Evolutionary conservation across 1,139 yeast genomes (phyloP).

Genomic region (Trichomonascaceae sp.): DNA sequence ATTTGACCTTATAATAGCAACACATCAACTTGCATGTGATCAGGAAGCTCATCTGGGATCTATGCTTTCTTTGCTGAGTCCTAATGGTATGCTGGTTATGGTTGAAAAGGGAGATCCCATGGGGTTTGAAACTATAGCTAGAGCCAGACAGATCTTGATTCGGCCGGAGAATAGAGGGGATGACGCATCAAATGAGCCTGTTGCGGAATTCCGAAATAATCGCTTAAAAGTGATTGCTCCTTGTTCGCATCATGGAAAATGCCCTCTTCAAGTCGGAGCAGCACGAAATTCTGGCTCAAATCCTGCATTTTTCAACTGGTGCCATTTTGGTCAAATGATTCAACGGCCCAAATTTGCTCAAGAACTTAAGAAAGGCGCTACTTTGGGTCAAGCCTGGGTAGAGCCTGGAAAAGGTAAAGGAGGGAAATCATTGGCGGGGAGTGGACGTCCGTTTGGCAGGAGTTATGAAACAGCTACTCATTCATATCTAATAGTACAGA

Average conservation of each 20-base stretch:
- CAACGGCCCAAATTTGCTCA: conserved; percentile 70
- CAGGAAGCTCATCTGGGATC: conserved; percentile 65
- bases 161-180: conserved; percentile 58
- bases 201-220: conserved; percentile 30
- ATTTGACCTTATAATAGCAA: conserved; percentile 81
- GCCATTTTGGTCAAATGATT: conserved; percentile 68
- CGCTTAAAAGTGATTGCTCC: conserved; percentile 61
- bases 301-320: conserved; percentile 47
- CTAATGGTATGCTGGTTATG: conserved; percentile 71
- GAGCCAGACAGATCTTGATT: conserved; percentile 83
- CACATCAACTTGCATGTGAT: conserved; percentile 73
- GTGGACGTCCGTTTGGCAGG: conserved; percentile 70
- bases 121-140: conserved; percentile 82
- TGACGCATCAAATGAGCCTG: conserved; percentile 38
- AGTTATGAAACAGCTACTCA: conserved; percentile 69
- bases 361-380: conserved; percentile 78
- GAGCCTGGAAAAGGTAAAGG: conserved; percentile 29
- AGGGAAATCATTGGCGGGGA: conserved; percentile 48
- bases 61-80: conserved; percentile 56
- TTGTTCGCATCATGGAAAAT: conserved; percentile 79
- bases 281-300: conserved; percentile 55
- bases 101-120: conserved; percentile 85
- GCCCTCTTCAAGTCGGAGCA: conserved; percentile 81
- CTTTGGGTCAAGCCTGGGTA: conserved; percentile 70
- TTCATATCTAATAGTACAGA: conserved; percentile 68